phyloP scores from a whole-genome alignment of 805 yeast species.

The Candida insectalens region DNA sequence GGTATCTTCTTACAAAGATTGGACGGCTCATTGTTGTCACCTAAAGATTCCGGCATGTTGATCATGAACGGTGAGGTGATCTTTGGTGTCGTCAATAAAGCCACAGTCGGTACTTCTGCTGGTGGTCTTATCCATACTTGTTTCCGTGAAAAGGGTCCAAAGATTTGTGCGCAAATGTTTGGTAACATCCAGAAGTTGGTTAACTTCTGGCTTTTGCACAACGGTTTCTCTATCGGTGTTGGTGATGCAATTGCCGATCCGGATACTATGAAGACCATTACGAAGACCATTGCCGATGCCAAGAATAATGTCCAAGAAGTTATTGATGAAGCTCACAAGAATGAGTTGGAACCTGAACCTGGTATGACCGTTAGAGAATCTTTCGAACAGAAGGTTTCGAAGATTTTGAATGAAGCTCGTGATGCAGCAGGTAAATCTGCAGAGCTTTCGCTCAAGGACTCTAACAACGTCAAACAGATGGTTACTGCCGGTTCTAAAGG shows the following conservation, averaged over 20 bases:
- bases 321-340: slow-evolving; percentile 84
- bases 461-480: slow-evolving; percentile 97
- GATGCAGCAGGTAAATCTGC: slow-evolving; percentile 99
- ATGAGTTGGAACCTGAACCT: slow-evolving; percentile 85
- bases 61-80: slow-evolving; percentile 92
- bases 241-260: slow-evolving; percentile 99
- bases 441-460: slow-evolving; percentile 87
- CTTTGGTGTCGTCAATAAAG: slow-evolving; percentile 97
- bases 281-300: slow-evolving; percentile 87
- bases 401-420: slow-evolving; percentile 95
- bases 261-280: slow-evolving; percentile 89
- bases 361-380: slow-evolving; percentile 99
- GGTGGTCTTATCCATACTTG: slow-evolving; percentile 98
- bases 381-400: slow-evolving; percentile 93
- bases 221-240: slow-evolving; percentile 97
- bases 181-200: slow-evolving; percentile 93
- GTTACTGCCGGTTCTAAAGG: slow-evolving; percentile 99
- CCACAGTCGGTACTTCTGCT: slow-evolving; percentile 96
- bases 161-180: slow-evolving; percentile 79
- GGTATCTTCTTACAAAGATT: slow-evolving; percentile 93
- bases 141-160: slow-evolving; percentile 94
- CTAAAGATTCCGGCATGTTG: slow-evolving; percentile 93
- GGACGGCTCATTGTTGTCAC: slow-evolving; percentile 80
- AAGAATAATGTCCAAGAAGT: slow-evolving; percentile 92
- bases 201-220: slow-evolving; percentile 91